These are phyloP conservation scores for Crataegus laevigata DNA, from an alignment of 306 rosid genomes.

Conservation along the genomic window DNA sequence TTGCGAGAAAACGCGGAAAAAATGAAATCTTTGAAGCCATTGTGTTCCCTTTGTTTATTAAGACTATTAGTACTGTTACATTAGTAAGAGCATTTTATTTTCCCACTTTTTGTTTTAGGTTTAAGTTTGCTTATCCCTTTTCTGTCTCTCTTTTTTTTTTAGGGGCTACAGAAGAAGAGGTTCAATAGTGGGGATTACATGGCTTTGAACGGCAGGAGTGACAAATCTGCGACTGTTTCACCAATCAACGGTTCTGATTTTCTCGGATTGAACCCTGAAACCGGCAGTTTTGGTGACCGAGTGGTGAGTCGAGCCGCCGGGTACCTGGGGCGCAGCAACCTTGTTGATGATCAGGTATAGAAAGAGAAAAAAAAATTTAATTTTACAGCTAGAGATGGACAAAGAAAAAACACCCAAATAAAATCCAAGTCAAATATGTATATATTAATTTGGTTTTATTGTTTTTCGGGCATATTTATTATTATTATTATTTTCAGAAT, in stretches of 20 bases:
- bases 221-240: conserved; percentile 13
- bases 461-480: neutral
- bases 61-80: conserved; percentile 6
- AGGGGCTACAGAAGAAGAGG: conserved; percentile 42
- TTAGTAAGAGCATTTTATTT: neutral
- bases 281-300: neutral
- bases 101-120: neutral
- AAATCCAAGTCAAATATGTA: neutral
- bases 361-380: neutral
- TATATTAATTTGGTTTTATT: neutral
- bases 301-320: conserved; percentile 5
- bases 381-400: neutral
- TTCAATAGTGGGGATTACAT: conserved; percentile 15
- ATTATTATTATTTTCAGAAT: neutral
- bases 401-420: neutral
- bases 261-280: conserved; percentile 22
- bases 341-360: neutral
- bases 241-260: conserved; percentile 24
- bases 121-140: neutral
- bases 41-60: neutral
- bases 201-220: conserved; percentile 19
- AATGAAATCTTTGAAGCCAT: neutral
- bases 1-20: conserved; percentile 7
- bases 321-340: neutral
- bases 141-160: neutral